These are phyloP conservation scores for Alternaria gaisen DNA, from an alignment of 2,329 filamentous ascomycete species.

Conservation along the genomic window DNA sequence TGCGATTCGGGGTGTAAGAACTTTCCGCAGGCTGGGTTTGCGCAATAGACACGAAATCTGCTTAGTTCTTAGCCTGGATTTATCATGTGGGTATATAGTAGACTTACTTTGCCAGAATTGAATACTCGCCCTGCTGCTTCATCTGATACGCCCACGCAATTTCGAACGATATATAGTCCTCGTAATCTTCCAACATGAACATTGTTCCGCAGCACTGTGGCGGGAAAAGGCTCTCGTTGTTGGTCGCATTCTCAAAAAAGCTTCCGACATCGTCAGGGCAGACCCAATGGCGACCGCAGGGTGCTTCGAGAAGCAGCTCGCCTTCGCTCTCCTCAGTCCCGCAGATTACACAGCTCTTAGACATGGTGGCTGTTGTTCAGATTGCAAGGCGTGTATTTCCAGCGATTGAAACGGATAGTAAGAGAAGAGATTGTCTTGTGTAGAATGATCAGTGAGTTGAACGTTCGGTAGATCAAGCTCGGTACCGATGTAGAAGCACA, in stretches of 20 bases:
- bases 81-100: background rate
- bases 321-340: constrained; percentile 29
- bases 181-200: constrained; percentile 34
- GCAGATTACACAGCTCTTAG: constrained; percentile 36
- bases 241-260: constrained; percentile 37
- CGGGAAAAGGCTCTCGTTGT: constrained; percentile 40
- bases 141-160: constrained; percentile 29
- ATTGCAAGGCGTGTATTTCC: background rate
- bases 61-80: background rate
- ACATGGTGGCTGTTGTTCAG: background rate
- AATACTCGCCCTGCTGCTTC: constrained; percentile 43
- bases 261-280: constrained; percentile 34
- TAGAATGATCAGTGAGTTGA: background rate
- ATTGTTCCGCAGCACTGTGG: constrained; percentile 40
- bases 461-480: background rate
- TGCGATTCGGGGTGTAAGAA: constrained; percentile 36
- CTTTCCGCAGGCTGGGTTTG: constrained; percentile 27
- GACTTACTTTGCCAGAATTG: constrained; percentile 38
- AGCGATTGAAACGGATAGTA: background rate
- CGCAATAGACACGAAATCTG: constrained; percentile 44
- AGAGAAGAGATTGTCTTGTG: background rate
- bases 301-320: constrained; percentile 27
- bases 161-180: constrained; percentile 31
- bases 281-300: constrained; percentile 36
- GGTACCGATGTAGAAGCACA: background rate